These are phyloP conservation scores for Penicillium canescens DNA, from an alignment of 495 filamentous ascomycete species.

Conservation along the genomic window DNA sequence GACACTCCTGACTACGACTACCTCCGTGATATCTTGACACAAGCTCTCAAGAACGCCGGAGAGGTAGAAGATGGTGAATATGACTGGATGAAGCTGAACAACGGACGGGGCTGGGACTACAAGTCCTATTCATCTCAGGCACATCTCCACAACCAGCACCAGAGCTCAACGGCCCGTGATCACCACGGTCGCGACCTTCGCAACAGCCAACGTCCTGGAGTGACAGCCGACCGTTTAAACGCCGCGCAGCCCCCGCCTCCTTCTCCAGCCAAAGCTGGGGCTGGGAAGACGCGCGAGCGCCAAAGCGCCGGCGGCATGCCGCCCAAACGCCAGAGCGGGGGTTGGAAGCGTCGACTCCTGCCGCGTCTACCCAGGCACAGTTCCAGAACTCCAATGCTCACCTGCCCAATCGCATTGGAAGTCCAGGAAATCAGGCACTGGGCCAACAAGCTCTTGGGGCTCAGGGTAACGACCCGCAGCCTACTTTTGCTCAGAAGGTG, in stretches of 20 bases:
- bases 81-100: constrained; percentile 99
- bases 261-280: constrained; percentile 78
- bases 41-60: constrained; percentile 91
- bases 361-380: constrained; percentile 82
- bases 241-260: constrained; percentile 89
- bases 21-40: constrained; percentile 92
- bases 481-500: constrained; percentile 62
- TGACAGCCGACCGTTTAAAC: constrained; percentile 94
- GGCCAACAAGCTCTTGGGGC: constrained; percentile 44
- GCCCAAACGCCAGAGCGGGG: constrained; percentile 77
- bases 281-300: constrained; percentile 75
- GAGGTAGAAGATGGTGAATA: constrained; percentile 98
- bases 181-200: constrained; percentile 66
- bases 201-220: constrained; percentile 59
- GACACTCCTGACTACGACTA: constrained; percentile 99
- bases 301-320: constrained; percentile 73
- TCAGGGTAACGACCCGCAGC: constrained; percentile 49
- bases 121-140: constrained; percentile 81
- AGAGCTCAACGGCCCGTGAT: constrained; percentile 75
- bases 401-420: constrained; percentile 65
- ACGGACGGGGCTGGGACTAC: constrained; percentile 92
- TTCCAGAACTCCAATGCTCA: constrained; percentile 89
- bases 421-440: constrained; percentile 55
- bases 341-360: constrained; percentile 73
- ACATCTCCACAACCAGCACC: constrained; percentile 73